Evolutionary conservation across 257 asterid species (phyloP).

Genomic region (Fraxinus pennsylvanica): DNA sequence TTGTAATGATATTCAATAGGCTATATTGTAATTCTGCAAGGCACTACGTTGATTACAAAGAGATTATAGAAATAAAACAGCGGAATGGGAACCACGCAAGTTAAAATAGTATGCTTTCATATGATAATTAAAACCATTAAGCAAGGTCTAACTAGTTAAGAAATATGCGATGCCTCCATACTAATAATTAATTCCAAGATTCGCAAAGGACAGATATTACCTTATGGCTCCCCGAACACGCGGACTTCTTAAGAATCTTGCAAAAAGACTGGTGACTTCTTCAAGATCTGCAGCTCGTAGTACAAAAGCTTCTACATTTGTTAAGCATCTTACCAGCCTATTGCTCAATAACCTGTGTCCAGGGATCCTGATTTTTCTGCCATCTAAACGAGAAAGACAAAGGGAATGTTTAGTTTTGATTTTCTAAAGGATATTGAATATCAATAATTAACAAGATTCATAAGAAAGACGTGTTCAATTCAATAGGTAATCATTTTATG

Average conservation of each 20-base stretch:
- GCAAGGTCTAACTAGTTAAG: too few relatives aligned
- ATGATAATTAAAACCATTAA: neutral
- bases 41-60: neutral
- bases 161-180: neutral
- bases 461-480: neutral
- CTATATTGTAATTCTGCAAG: too few relatives aligned
- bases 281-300: slow-evolving; percentile 79
- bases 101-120: neutral
- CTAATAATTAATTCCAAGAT: neutral
- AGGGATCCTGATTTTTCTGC: slow-evolving; percentile 55
- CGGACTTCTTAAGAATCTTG: slow-evolving; percentile 72
- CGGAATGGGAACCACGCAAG: neutral
- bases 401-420: neutral
- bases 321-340: slow-evolving; percentile 63
- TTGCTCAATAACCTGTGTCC: slow-evolving; percentile 71
- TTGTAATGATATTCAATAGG: neutral
- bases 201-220: slow-evolving; percentile 37
- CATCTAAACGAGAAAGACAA: slow-evolving; percentile 44
- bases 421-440: neutral
- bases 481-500: too few relatives aligned
- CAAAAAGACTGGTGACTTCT: slow-evolving; percentile 73
- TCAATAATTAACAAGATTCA: neutral
- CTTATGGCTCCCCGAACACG: slow-evolving; percentile 91
- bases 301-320: slow-evolving; percentile 82
- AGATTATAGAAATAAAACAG: neutral